Base-by-base conservation (phyloP, 805 yeast genomes). In the Candida sakaeoensis region DNA sequence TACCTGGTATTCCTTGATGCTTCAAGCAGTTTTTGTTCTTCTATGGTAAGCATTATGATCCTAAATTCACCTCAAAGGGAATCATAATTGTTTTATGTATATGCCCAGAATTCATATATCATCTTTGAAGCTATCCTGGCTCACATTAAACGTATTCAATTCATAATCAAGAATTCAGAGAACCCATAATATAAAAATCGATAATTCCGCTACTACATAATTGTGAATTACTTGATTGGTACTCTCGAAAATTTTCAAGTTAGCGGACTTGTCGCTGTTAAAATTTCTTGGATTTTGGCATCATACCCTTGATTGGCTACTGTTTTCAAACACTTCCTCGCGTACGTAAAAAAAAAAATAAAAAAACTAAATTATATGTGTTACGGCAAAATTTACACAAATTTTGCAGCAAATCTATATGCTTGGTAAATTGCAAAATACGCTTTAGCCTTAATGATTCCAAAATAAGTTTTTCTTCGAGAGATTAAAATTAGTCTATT, bases 1-100 rank as follows among this genome's bases (percentile, higher is more conserved):
- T 46, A 70, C 39, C 50, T 55, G 36, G 44, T 49, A 47, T 62
- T 69, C 38, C 76, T 48, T 1, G 55, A 52, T 22, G 37, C 51
- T 45, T 73, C 78, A 10, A 61, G 66, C 40, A 44, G 58, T 46
- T 50, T 69, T 43, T 73, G 77, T 3, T 52, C 46, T 10, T 54
- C 44, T 39, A 64, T 65, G 9, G 24, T 16, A 21, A 16, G 18
- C 27, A 22, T 22, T 9, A 3, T 18, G 10, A 13, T 8, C 14
- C 22, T 7, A n/a, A 31, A 3, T 51, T n/a, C n/a, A n/a, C 46
- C 12, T 54, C 44, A 40, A 63, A 65, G 17, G 24, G 9, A 17
- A 4, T 4, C 18, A 15, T 10, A 10, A n/a, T 5, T 15, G 19
- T 10, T 18, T 18, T 32, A 32, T 21, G 19, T 19, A 3, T 13